Evolutionary conservation across 306 rosid species (phyloP).

Genomic region (Glycine soja): DNA sequence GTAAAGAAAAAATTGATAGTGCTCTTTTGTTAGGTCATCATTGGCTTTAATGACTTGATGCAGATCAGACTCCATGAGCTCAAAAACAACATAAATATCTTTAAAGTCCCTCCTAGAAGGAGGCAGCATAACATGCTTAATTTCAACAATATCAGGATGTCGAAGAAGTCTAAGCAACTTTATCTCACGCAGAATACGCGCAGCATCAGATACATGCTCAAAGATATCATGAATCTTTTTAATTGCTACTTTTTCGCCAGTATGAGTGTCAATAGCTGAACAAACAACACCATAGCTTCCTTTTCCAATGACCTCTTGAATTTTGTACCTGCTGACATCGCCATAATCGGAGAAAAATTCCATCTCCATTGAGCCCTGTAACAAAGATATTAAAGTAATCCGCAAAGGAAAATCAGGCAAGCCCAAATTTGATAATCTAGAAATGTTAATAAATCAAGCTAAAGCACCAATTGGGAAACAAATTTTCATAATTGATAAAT

Average conservation of each 20-base stretch:
- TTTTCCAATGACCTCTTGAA: slow-evolving; percentile 92
- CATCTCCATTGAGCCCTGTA: slow-evolving; percentile 77
- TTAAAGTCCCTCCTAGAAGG: slow-evolving; percentile 87
- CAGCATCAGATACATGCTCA: slow-evolving; percentile 93
- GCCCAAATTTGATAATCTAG: slow-evolving; percentile 24
- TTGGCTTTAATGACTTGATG: slow-evolving; percentile 98
- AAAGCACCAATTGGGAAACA: slow-evolving; percentile 22
- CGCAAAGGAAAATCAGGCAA: slow-evolving; percentile 30
- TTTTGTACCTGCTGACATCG: slow-evolving; percentile 84
- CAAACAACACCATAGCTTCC: slow-evolving; percentile 99
- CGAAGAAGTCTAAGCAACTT: slow-evolving; percentile 93
- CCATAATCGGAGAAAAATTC: slow-evolving; percentile 95
- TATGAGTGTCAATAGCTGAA: slow-evolving; percentile 92
- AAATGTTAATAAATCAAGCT: slow-evolving; percentile 31
- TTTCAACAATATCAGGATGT: slow-evolving; percentile 98
- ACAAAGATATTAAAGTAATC: slow-evolving; percentile 44
- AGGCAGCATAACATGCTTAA: slow-evolving; percentile 88
- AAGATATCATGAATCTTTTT: slow-evolving; percentile 92
- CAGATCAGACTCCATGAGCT: slow-evolving; percentile 95
- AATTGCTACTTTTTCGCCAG: slow-evolving; percentile 90
- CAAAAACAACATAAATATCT: slow-evolving; percentile 95
- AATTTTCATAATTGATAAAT: not conserved
- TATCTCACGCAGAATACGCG: slow-evolving; percentile 98
- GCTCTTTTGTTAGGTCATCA: slow-evolving; percentile 87
- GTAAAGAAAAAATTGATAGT: slow-evolving; percentile 93